Percentiles rank a stretch among this genome's conserved stretches.
Conservation (phyloP, 169 alveolate genomes). For the Eimeria acervulina region DNA sequence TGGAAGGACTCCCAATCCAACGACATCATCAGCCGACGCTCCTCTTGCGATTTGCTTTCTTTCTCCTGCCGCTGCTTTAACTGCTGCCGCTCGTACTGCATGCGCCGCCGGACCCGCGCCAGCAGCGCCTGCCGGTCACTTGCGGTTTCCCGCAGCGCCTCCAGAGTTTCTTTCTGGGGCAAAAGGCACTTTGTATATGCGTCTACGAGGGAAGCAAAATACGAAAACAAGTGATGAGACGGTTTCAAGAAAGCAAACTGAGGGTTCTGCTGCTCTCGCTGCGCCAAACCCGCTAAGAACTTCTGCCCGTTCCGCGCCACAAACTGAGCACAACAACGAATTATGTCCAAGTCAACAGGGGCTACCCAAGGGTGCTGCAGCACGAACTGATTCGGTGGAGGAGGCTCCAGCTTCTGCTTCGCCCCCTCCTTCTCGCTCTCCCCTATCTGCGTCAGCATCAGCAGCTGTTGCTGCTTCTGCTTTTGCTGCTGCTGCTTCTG, state of each 20-base stretch:
- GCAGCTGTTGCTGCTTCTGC: conserved; percentile 86
- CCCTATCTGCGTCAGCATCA: conserved; percentile 88
- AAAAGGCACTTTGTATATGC: conserved; percentile 96
- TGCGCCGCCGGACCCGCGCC: conserved; percentile 87
- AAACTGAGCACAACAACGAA: conserved; percentile 97
- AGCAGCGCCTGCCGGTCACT: conserved; percentile 89
- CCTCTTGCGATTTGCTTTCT: conserved; percentile 91
- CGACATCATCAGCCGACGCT: conserved; percentile 89
- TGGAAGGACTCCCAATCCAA: conserved; percentile 96
- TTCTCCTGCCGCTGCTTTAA: conserved; percentile 92
- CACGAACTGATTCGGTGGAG: conserved; percentile 87
- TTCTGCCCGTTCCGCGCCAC: conserved; percentile 98
- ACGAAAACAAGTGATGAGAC: conserved; percentile 96
- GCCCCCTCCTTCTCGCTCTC: conserved; percentile 85
- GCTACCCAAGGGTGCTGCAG: conserved; percentile 82
- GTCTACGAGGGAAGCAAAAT: conserved; percentile 96
- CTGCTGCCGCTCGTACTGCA: conserved; percentile 92
- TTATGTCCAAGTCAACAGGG: conserved; percentile 94
- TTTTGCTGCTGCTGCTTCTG: conserved; percentile 86
- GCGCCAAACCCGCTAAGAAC: conserved; percentile 95
- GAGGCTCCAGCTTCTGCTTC: conserved; percentile 82
- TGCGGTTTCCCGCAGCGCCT: conserved; percentile 91
- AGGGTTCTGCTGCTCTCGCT: conserved; percentile 92
- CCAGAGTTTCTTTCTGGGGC: conserved; percentile 94
- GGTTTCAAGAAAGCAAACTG: conserved; percentile 98